Base-by-base conservation (phyloP, 495 filamentous ascomycete genomes). In the Penicillium arizonense region DNA sequence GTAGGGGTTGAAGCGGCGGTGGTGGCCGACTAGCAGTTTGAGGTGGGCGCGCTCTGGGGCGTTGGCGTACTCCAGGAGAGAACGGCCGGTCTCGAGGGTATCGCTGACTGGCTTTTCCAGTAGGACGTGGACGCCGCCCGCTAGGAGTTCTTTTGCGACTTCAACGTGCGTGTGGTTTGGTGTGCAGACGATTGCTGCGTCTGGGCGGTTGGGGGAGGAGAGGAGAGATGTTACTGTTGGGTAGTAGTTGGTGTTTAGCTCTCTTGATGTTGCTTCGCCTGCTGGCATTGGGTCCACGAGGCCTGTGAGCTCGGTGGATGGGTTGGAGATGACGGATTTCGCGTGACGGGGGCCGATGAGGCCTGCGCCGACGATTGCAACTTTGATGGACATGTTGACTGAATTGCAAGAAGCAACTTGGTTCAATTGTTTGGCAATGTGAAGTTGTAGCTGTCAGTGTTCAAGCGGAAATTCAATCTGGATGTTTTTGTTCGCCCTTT, bases 1-100 rank as follows among this genome's bases (percentile, higher is more conserved):
- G 59, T 82, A 84, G 2, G 77, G 76, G 55, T 85, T 84, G 65
- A 84, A 84, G 30, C 82, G 74, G 13, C 82, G 73, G 60, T 85
- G 81, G 58, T 85, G 81, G 36, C 82, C 83, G 37, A 83, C 78
- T 5, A 84, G 67, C 5, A 83, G 57, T 20, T 77, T 73, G n/a
- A 77, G 61, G 8, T 71, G 62, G 33, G 63, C 48, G 8, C 56
- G 44, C 21, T 55, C 56, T 3, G 61, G 59, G 1, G 53, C 54
- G 23, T 44, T 46, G n/a, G 57, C 52, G 33, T 58, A 49, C 36
- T 56, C 46, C 21, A 77, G 56, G 0, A 77, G 63, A 0, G 58
- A 63, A 3, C 63, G 64, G 2, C 70, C 76, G 20, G 63, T 68
- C n/a, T 59, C 63, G n/a, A 79, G 62, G 33, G 67, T 67, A 5